Evolutionary conservation across 2,329 filamentous ascomycete genomes (phyloP).

Genomic region (Trichophaea hybrida): DNA sequence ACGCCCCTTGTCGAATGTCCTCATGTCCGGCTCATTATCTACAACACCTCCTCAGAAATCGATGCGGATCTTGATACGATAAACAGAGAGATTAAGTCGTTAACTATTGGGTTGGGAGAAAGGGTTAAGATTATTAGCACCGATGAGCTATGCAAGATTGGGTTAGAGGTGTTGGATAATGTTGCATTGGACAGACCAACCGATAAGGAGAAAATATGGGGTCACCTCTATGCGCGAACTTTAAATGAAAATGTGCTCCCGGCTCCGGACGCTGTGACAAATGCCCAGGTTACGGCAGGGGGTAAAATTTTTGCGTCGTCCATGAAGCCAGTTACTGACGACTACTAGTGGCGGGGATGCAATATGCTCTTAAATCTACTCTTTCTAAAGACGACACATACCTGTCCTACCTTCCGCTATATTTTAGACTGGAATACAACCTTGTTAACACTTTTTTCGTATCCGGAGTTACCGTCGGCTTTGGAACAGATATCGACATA

Average conservation of each 20-base stretch:
- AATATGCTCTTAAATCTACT: conserved; percentile 4
- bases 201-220: conserved; percentile 11
- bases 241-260: neutral
- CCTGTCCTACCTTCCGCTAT: conserved; percentile 17
- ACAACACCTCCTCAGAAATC: conserved; percentile 5
- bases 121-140: conserved; percentile 6
- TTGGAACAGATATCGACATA: conserved; percentile 9
- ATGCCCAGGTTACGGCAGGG: neutral
- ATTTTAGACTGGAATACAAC: conserved; percentile 13
- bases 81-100: neutral
- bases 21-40: conserved; percentile 9
- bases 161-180: neutral
- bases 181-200: neutral
- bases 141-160: conserved; percentile 2
- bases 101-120: neutral
- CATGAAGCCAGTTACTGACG: neutral
- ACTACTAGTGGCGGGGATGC: conserved; percentile 8
- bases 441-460: conserved; percentile 11
- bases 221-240: conserved; percentile 8
- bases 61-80: conserved; percentile 10
- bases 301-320: neutral
- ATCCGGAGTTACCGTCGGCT: conserved; percentile 14
- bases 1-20: conserved; percentile 12
- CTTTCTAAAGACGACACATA: conserved; percentile 13
- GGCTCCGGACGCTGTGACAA: neutral